Evolutionary conservation across 768 basidiomycete species (phyloP).

Genomic region (Rhizopogon salebrosus): DNA sequence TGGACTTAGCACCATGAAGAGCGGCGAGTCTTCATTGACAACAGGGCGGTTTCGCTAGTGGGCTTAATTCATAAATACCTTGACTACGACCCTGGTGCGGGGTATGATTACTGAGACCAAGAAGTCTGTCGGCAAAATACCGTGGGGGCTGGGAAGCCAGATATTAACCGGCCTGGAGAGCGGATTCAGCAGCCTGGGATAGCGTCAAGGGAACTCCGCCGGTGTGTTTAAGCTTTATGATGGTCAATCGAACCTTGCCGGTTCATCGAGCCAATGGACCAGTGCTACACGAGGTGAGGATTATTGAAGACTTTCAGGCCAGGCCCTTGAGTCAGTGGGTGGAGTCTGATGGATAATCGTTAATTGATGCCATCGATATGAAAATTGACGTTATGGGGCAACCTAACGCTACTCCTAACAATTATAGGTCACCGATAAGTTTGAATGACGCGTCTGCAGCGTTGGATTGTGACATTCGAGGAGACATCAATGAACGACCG

Average conservation of each 20-base stretch:
- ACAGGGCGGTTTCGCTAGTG: background rate
- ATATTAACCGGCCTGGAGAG: background rate
- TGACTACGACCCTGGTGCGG: background rate
- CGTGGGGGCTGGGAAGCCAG: background rate
- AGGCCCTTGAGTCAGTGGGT: background rate
- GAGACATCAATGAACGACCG: too few species aligned
- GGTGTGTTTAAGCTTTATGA: background rate
- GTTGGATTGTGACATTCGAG: too few species aligned
- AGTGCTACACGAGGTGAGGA: background rate
- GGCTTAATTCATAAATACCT: background rate
- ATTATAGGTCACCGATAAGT: background rate
- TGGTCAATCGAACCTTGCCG: background rate
- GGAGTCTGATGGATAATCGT: background rate
- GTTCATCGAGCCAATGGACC: background rate
- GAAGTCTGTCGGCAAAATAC: background rate
- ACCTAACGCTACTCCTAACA: background rate
- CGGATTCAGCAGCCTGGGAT: background rate
- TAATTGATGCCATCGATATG: background rate
- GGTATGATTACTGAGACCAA: background rate
- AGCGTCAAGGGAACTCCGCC: background rate
- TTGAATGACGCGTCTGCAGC: background rate
- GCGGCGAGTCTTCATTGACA: background rate
- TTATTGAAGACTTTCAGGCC: background rate
- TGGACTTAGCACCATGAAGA: background rate
- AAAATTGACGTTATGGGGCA: background rate